Base-by-base conservation (phyloP, 805 yeast species). In the Candida sakaeoensis region DNA sequence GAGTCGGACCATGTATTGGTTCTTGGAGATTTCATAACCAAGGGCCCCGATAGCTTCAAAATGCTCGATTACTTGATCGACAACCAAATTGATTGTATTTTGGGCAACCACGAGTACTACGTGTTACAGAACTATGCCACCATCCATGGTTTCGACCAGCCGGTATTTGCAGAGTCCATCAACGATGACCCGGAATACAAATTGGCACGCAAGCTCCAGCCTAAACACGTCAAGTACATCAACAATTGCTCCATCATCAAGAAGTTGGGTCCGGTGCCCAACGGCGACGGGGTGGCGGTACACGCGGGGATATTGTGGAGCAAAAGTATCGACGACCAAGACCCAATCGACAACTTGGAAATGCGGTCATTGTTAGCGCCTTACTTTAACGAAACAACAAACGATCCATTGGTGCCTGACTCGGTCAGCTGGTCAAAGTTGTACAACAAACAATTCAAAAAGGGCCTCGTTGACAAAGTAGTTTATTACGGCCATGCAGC, bases 401-500 rank as follows among this genome's bases (percentile, higher is more conserved):
- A 77, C 22, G 71, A 68, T 44, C 65, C 72, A 8, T 47, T 43
- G 18, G 59, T 46, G 19, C 46, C 47, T 3, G 56, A 61, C 29
- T 64, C 69, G 4, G 72, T 77, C 12, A 54, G 68, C 13, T 82
- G 89, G 88, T 72, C 75, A 35, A 74, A 74, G 46, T 49, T 76
- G 13, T 82, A 79, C 76, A 74, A 76, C 46, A 47, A 54, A 31
- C 65, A 66, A 43, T 78, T 72, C 48, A 57, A 59, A 38, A n/a
- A 49, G 50, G 25, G 57, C 61, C 29, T 60, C 53, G 40, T 48
- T 42, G 55, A 59, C 50, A 34, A 65, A 38, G 30, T 38, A 13
- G 65, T 72, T 16, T 79, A 77, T 51, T 90, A 90, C 55, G 98
- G 97, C 1, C 98, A 90, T 55, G 95, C 87, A 55, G 95, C 97